These are phyloP conservation scores for Ambrosiella beaveri DNA, from an alignment of 2,329 filamentous ascomycete species.

Conservation along the genomic window DNA sequence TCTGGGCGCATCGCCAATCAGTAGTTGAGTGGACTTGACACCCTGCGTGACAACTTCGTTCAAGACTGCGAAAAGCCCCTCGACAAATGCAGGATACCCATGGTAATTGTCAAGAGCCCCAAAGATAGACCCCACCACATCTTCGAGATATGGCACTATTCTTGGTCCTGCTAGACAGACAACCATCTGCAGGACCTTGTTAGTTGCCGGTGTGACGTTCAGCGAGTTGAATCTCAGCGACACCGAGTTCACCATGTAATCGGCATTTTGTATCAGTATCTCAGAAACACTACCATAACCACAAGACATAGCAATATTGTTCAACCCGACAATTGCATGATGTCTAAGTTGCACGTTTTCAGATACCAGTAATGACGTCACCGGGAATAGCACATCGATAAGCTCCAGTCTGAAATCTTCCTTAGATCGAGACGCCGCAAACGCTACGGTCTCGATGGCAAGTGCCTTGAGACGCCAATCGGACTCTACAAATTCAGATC, in stretches of 20 bases:
- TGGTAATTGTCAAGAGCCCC: slow-evolving; percentile 88
- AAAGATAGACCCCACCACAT: slow-evolving; percentile 81
- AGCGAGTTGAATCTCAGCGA: slow-evolving; percentile 79
- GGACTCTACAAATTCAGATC: slow-evolving; percentile 28
- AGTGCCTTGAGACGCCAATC: slow-evolving; percentile 66
- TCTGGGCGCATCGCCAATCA: slow-evolving; percentile 25
- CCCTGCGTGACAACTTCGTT: slow-evolving; percentile 73
- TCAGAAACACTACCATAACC: slow-evolving; percentile 58
- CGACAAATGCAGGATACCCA: slow-evolving; percentile 73
- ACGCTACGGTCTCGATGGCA: slow-evolving; percentile 62
- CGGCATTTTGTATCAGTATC: slow-evolving; percentile 76
- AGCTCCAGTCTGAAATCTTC: slow-evolving; percentile 64
- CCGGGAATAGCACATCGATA: slow-evolving; percentile 77
- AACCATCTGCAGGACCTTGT: slow-evolving; percentile 89
- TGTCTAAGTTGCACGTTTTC: slow-evolving; percentile 47
- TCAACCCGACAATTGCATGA: slow-evolving; percentile 70
- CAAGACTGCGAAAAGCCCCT: slow-evolving; percentile 68
- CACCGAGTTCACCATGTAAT: slow-evolving; percentile 91
- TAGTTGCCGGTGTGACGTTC: slow-evolving; percentile 78
- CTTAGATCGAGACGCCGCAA: slow-evolving; percentile 52
- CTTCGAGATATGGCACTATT: slow-evolving; percentile 76
- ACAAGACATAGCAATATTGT: slow-evolving; percentile 59
- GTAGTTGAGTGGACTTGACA: slow-evolving; percentile 36
- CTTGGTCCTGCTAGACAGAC: slow-evolving; percentile 66
- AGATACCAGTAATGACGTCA: slow-evolving; percentile 77